phyloP scores from a whole-genome alignment of 2,329 filamentous ascomycete species.

The Diaporthe citriasiana region DNA sequence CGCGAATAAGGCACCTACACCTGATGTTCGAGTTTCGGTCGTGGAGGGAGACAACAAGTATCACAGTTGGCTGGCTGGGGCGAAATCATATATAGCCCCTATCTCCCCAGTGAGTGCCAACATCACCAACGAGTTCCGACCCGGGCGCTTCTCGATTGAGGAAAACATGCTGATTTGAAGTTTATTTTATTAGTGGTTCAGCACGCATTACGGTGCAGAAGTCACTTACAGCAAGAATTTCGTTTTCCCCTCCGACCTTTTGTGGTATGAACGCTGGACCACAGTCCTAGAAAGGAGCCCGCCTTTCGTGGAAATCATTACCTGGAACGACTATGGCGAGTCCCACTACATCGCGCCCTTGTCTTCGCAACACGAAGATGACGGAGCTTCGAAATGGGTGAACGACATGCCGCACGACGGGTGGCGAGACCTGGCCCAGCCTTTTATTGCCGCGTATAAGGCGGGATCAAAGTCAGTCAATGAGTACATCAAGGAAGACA shows the following conservation, averaged over 20 bases:
- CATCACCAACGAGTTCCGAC: neutral
- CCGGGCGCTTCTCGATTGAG: neutral
- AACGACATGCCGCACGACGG: conserved; percentile 61
- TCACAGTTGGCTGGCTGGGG: conserved; percentile 51
- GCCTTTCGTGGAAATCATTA: conserved; percentile 42
- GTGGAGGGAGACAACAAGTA: conserved; percentile 55
- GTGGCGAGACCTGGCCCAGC: conserved; percentile 67
- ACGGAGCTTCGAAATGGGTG: conserved; percentile 45
- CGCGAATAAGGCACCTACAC: conserved; percentile 64
- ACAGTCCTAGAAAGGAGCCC: conserved; percentile 35
- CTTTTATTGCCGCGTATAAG: conserved; percentile 68
- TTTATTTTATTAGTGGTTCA: conserved; percentile 37
- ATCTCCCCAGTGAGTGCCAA: conserved; percentile 33
- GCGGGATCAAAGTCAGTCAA: conserved; percentile 56
- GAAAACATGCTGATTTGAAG: neutral
- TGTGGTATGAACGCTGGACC: conserved; percentile 43
- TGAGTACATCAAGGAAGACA: conserved; percentile 59
- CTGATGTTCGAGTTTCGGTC: conserved; percentile 55
- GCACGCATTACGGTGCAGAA: conserved; percentile 42
- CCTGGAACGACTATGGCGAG: conserved; percentile 44
- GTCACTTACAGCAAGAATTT: conserved; percentile 43
- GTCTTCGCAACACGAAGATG: conserved; percentile 40
- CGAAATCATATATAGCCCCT: conserved; percentile 45
- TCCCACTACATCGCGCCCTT: conserved; percentile 43
- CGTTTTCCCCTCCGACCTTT: conserved; percentile 41